Base-by-base conservation (phyloP, 768 basidiomycete species). In the Boletus rubescentipes region DNA sequence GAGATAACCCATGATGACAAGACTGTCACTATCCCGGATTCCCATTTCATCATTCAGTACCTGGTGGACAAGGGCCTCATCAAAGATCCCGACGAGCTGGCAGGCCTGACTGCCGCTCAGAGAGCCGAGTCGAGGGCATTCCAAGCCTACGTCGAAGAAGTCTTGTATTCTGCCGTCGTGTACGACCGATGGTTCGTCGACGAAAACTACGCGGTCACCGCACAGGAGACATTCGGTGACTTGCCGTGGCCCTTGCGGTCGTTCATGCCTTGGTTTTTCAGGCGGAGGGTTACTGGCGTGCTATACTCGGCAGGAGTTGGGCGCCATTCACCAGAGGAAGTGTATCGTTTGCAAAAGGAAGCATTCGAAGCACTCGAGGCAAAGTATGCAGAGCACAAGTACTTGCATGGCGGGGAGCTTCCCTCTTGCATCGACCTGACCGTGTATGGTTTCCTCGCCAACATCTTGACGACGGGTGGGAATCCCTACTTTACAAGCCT, bases 71-170 rank as follows among this genome's bases (percentile, higher is more conserved):
- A 58, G 2, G 54, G 42, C 11, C 51, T 73, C 11, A 21, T 62
- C 48, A 51, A 58, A 23, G 70, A 73, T 41, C 68, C 66, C 4
- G 70, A 72, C 36, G 53, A 61, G 5, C 31, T 57, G 16, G 71
- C 67, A 0, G 56, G 55, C 8, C 39, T 72, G 54, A 66, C 72
- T 5, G 14, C 61, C 1, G 56, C 30, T 20, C 68, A 73, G 53
- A 62, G 20, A 44, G 70, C 63, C 41, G 70, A 72, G 43, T 72
- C 72, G 23, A 60, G 72, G 51, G 72, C 72, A 15, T 70, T 68
- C 47, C 70, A 72, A 31, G 68, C 61, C 12, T 72, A 62, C 40
- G 21, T 72, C 26, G 70, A 72, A 49, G 70, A 72, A 30, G 8
- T 64, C 44, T 10, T 73, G 53, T 72, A 72, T 30, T 14, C 31